phyloP scores from a whole-genome alignment of 106 monocot species.

The Iris macrosiphon region DNA sequence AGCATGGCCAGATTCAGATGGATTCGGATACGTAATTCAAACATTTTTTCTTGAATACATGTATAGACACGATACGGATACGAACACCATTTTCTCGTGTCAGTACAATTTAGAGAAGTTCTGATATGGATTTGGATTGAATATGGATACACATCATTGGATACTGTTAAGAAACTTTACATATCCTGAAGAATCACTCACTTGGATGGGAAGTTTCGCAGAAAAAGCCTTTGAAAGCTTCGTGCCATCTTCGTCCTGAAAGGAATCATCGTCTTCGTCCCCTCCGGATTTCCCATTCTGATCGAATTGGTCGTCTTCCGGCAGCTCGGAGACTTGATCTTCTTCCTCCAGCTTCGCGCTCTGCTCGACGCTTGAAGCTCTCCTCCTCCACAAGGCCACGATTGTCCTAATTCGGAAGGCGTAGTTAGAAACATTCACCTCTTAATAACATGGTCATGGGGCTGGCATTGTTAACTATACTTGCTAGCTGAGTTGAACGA shows the following conservation, averaged over 20 bases:
- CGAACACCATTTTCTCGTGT: too few species aligned
- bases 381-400: constrained; percentile 38
- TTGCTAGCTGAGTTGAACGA: constrained; percentile 41
- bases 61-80: too few species aligned
- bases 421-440: too few species aligned
- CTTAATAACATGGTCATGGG: not conserved
- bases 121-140: too few species aligned
- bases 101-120: too few species aligned
- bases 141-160: not conserved
- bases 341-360: constrained; percentile 26
- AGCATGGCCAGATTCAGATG: not conserved
- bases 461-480: constrained; percentile 5
- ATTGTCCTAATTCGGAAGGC: too few species aligned
- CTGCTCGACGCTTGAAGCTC: constrained; percentile 15
- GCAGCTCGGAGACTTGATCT: not conserved
- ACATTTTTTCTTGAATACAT: too few species aligned
- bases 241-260: constrained; percentile 10
- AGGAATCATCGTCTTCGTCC: constrained; percentile 18
- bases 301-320: constrained; percentile 11
- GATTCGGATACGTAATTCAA: too few species aligned
- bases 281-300: constrained; percentile 6
- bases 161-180: not conserved
- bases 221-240: constrained; percentile 19
- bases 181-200: constrained; percentile 9
- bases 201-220: constrained; percentile 19